phyloP scores from a whole-genome alignment of 106 monocot genomes.

The Allium fistulosum region DNA sequence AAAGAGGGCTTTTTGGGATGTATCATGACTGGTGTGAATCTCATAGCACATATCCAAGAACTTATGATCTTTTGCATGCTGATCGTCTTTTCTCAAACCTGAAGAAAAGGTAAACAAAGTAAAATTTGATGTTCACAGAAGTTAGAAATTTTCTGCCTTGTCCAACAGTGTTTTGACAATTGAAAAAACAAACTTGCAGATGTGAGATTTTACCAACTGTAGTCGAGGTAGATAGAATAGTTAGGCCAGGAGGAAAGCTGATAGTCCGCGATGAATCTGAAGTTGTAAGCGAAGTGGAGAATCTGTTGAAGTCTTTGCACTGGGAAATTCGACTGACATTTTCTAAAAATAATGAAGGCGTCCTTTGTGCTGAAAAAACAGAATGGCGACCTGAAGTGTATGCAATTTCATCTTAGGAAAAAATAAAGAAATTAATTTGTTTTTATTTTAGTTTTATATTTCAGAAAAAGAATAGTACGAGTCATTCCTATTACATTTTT shows the following conservation, averaged over 20 bases:
- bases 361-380: constrained; percentile 72
- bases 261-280: constrained; percentile 63
- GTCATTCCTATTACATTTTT: no score
- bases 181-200: constrained; percentile 28
- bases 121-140: background rate
- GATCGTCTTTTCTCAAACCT: constrained; percentile 60
- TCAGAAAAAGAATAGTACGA: no score
- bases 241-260: constrained; percentile 77
- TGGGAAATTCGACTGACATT: constrained; percentile 65
- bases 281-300: constrained; percentile 47
- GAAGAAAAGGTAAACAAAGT: constrained; percentile 54
- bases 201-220: constrained; percentile 67
- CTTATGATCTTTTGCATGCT: constrained; percentile 65
- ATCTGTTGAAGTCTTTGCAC: constrained; percentile 63
- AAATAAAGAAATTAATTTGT: background rate
- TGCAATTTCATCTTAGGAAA: constrained; percentile 19
- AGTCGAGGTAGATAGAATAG: constrained; percentile 76
- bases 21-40: constrained; percentile 83
- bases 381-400: constrained; percentile 64
- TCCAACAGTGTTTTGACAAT: background rate
- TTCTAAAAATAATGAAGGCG: constrained; percentile 42
- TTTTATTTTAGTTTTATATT: no score
- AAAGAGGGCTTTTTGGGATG: constrained; percentile 62
- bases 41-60: constrained; percentile 64
- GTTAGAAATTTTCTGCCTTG: background rate